These are phyloP conservation scores for Biscogniauxia mediterranea DNA, from an alignment of 2,329 filamentous ascomycete species.

Conservation along the genomic window DNA sequence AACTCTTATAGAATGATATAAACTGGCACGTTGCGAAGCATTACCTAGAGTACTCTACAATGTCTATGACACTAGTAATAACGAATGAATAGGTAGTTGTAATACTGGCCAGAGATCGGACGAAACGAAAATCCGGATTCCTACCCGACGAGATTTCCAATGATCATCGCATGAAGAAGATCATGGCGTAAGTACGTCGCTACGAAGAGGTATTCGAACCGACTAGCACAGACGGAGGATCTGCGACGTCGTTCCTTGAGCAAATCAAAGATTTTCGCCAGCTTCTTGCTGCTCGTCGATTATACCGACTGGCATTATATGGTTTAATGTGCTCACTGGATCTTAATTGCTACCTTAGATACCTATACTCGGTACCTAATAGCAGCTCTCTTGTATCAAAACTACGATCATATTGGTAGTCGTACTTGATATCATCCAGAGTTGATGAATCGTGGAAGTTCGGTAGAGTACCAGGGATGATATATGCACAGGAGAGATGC, in stretches of 20 bases:
- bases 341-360: not conserved
- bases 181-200: constrained; percentile 3
- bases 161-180: constrained; percentile 13
- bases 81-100: not conserved
- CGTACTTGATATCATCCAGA: not conserved
- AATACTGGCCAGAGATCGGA: constrained; percentile 8
- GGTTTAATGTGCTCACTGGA: not conserved
- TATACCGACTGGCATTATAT: not conserved
- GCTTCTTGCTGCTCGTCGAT: not conserved
- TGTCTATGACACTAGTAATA: not conserved
- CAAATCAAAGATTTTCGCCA: constrained; percentile 7
- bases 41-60: not conserved
- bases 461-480: not conserved
- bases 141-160: constrained; percentile 2
- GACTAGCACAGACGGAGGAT: constrained; percentile 11
- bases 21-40: not conserved
- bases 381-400: not conserved
- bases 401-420: not conserved
- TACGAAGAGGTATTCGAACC: constrained; percentile 10
- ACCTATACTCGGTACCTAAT: too few species aligned
- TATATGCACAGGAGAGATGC: not conserved
- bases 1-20: not conserved
- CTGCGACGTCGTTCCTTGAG: constrained; percentile 8
- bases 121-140: constrained; percentile 8
- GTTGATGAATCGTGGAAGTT: not conserved